Evolutionary conservation across 371 early-diverging fungal genomes (phyloP).

Genomic region (Catenaria anguillulae): DNA sequence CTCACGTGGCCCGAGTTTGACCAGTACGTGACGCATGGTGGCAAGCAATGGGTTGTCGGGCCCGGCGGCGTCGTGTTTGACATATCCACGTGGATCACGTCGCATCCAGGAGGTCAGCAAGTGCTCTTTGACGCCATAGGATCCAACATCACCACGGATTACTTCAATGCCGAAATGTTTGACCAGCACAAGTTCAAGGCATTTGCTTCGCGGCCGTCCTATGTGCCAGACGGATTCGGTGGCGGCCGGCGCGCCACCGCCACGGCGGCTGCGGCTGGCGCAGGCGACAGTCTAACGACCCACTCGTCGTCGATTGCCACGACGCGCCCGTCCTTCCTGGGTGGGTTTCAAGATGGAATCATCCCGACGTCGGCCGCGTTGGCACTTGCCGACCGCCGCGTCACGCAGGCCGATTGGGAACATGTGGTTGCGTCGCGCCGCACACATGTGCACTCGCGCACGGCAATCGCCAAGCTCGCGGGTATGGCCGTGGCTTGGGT

Average conservation of each 20-base stretch:
- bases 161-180: slow-evolving; percentile 18
- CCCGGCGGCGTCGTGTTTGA: slow-evolving; percentile 16
- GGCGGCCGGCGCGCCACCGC: too few relatives aligned
- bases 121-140: slow-evolving; percentile 17
- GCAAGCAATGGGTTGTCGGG: slow-evolving; percentile 13
- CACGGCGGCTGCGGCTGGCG: too few relatives aligned
- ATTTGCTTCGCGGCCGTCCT: not conserved
- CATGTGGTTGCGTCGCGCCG: slow-evolving; percentile 12
- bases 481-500: slow-evolving; percentile 17
- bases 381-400: not conserved
- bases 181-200: not conserved
- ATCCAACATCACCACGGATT: slow-evolving; percentile 18
- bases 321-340: too few relatives aligned
- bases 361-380: too few relatives aligned
- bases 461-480: slow-evolving; percentile 23
- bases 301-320: too few relatives aligned
- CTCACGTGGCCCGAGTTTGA: not conserved
- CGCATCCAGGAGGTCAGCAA: too few relatives aligned
- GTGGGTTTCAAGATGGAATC: too few relatives aligned
- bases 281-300: too few relatives aligned
- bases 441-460: slow-evolving; percentile 21
- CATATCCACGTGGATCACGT: slow-evolving; percentile 19
- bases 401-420: slow-evolving; percentile 18
- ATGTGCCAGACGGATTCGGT: too few relatives aligned
- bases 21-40: not conserved